Evolutionary conservation across 306 rosid species (phyloP).

Genomic region (Ceratonia siliqua): DNA sequence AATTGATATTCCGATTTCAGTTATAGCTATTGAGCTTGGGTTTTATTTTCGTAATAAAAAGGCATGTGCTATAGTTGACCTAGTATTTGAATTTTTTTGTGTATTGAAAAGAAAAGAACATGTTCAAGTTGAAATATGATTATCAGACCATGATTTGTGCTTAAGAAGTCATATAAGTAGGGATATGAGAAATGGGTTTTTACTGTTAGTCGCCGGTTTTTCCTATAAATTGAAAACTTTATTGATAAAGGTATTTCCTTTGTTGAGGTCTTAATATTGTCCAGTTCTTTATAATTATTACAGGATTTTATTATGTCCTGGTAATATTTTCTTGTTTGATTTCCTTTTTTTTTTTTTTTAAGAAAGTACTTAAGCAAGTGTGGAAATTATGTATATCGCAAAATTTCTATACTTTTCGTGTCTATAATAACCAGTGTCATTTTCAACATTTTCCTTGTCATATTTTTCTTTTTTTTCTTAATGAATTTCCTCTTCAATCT

Average conservation of each 20-base stretch:
- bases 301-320: background rate
- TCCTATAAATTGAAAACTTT: slow-evolving; percentile 5
- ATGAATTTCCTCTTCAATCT: background rate
- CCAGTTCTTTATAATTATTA: background rate
- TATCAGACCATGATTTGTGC: background rate
- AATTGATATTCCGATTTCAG: background rate
- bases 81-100: slow-evolving; percentile 10
- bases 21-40: background rate
- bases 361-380: background rate
- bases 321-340: slow-evolving; percentile 1
- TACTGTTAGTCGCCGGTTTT: slow-evolving; percentile 3
- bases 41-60: background rate
- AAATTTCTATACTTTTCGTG: slow-evolving; percentile 1
- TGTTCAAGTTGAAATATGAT: background rate
- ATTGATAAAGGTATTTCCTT: background rate
- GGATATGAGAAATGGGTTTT: background rate
- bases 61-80: background rate
- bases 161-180: slow-evolving; percentile 7
- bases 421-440: background rate
- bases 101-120: background rate
- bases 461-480: background rate
- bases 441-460: background rate
- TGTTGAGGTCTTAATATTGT: background rate
- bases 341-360: background rate
- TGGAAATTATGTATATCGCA: background rate